Evolutionary conservation across 352 stramenopile genomes (phyloP).

Genomic region (Nannochloropsis limnetica): DNA sequence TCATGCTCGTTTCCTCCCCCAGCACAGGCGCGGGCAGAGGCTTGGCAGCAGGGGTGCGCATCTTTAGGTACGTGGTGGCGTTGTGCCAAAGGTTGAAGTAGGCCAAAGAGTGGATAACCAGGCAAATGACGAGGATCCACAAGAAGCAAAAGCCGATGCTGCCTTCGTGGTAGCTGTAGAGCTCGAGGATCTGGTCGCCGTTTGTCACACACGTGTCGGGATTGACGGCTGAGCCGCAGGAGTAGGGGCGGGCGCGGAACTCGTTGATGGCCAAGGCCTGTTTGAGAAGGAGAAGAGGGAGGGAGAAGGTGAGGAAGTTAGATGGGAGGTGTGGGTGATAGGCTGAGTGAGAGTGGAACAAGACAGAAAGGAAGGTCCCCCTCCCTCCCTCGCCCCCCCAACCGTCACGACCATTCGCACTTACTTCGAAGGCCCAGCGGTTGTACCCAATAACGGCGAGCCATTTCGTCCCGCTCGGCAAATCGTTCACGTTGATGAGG

Average conservation of each 20-base stretch:
- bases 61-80: background rate
- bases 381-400: background rate
- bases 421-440: conserved; percentile 1
- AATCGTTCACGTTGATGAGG: background rate
- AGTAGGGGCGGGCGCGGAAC: background rate
- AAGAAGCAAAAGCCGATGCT: background rate
- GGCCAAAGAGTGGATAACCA: background rate
- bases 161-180: background rate
- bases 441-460: conserved; percentile 16
- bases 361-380: background rate
- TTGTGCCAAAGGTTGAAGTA: background rate
- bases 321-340: background rate
- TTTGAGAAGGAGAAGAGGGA: background rate
- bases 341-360: background rate
- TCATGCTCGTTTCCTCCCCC: background rate
- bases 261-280: conserved; percentile 12
- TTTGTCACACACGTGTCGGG: background rate
- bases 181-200: conserved; percentile 8
- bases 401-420: background rate
- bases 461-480: background rate
- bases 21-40: background rate
- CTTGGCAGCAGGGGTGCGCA: background rate
- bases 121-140: conserved; percentile 13
- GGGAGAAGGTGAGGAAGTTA: background rate
- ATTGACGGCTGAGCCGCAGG: background rate